Percentiles rank a stretch among this genome's conserved stretches.
Conservation (phyloP, 140 eudicot species). For the Artemisia princeps region DNA sequence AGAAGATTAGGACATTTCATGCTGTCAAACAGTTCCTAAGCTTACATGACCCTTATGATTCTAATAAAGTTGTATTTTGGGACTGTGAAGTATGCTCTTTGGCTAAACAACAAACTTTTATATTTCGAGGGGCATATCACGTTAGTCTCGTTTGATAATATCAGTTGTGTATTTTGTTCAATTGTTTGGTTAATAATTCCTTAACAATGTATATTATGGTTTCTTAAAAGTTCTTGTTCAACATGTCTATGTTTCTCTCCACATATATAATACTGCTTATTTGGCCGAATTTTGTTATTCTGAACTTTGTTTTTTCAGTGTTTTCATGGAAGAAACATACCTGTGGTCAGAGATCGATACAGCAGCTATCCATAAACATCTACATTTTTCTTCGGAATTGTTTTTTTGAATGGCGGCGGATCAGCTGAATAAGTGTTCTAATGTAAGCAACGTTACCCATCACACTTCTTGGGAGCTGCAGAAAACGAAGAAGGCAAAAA, state of each 20-base stretch:
- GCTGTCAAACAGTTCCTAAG: too few relatives aligned
- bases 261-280: neutral
- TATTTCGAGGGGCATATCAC: too few relatives aligned
- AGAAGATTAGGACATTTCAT: too few relatives aligned
- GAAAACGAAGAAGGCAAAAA: conserved; percentile 52
- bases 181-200: too few relatives aligned
- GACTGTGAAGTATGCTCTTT: too few relatives aligned
- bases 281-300: conserved; percentile 3
- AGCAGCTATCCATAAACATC: conserved; percentile 5
- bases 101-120: too few relatives aligned
- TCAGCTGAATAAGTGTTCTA: conserved; percentile 53
- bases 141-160: too few relatives aligned
- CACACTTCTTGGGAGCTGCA: conserved; percentile 39
- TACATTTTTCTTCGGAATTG: conserved; percentile 19
- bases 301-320: conserved; percentile 21
- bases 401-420: conserved; percentile 65
- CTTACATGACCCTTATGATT: too few relatives aligned
- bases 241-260: neutral
- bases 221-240: neutral
- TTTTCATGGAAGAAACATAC: conserved; percentile 26
- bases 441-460: conserved; percentile 32
- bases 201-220: too few relatives aligned
- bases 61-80: too few relatives aligned
- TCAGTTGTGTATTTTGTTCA: too few relatives aligned
- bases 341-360: neutral